A percentile compares a stretch with the other conserved stretches of the same genome.
These are phyloP conservation scores for Colletotrichum coccodes DNA, from an alignment of 2,329 filamentous ascomycete genomes.

Conservation along the genomic window DNA sequence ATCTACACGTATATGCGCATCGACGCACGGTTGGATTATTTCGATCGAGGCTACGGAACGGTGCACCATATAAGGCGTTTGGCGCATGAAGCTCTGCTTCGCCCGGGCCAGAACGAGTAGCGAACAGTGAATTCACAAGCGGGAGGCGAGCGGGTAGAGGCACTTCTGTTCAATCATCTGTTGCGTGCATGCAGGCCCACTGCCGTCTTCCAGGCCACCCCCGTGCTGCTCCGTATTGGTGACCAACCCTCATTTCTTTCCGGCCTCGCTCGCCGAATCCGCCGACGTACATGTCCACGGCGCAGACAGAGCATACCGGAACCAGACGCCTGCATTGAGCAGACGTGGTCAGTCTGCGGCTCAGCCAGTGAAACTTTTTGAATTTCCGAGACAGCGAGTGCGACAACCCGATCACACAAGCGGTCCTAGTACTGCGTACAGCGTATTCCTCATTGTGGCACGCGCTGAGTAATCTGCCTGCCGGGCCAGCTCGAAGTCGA, in stretches of 20 bases:
- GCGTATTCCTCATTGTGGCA: no score
- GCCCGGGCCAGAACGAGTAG: background rate
- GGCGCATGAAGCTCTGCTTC: background rate
- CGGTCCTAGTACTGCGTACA: no score
- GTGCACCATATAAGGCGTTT: no score
- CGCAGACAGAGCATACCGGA: background rate
- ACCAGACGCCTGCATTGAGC: background rate
- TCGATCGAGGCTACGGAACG: background rate
- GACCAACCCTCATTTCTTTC: background rate
- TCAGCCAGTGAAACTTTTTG: no score
- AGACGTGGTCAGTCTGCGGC: background rate
- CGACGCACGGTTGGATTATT: background rate
- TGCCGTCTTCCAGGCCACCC: background rate
- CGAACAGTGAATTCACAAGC: no score
- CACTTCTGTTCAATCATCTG: background rate
- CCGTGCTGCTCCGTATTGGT: background rate
- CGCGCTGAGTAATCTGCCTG: no score
- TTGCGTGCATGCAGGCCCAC: background rate
- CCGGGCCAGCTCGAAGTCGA: no score
- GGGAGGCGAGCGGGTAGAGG: background rate
- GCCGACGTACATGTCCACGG: background rate
- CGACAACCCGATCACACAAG: no score
- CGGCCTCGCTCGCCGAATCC: background rate
- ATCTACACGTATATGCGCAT: background rate
- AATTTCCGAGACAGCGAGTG: no score